Evolutionary conservation across 192 early-diverging fungal genomes (phyloP), one percentile per base, ranked within the genome.

Genomic region (Dissophora globulifera): DNA sequence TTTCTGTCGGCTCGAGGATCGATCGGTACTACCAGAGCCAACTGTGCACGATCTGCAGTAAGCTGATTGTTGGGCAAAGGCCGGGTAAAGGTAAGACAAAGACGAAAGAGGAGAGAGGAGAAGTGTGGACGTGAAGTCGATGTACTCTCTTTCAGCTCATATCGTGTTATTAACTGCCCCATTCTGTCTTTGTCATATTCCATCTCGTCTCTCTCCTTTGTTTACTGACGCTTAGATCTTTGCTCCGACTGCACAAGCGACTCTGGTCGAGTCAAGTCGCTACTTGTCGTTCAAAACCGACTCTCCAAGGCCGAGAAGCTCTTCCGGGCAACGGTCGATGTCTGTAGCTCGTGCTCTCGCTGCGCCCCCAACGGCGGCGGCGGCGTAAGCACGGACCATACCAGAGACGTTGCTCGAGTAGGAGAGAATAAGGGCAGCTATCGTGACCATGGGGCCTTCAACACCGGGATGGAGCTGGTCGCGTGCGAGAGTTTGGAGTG

Each of bases 1-100:
- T 76, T 8, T 66, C 58, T 0, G 59, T 59, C 59, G 58, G 61
- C 8, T 65, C 62, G 25, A 78, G 86, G 15, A 91, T 94, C 43
- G 92, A 94, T 50, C 85, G 87, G 27, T 94, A 87, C 71, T 94
- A 93, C 59, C 74, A 79, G 43, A 83, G 89, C 23, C 78, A 81
- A 23, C 82, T 87, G 31, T 94, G 92, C 66, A 13, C 85, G 0
- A 68, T 90, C 9, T 94, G 92, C 66, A 43, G 78, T 29, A 79
- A 85, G 49, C 25, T 81, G 31, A 78, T 82, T 30, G 56, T 62
- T 29, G 47, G 69, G 23, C 60, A 64, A 26, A 46, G n/a, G 41
- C 29, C 35, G 25, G 51, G 40, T 38, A 23, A 38, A 46, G 47
- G 56, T 16, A 20, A 40, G n/a, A 7, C 26, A 16, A 7, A 20